phyloP scores from a whole-genome alignment of 2,329 filamentous ascomycete genomes.

The Pyrenophora seminiperda region DNA sequence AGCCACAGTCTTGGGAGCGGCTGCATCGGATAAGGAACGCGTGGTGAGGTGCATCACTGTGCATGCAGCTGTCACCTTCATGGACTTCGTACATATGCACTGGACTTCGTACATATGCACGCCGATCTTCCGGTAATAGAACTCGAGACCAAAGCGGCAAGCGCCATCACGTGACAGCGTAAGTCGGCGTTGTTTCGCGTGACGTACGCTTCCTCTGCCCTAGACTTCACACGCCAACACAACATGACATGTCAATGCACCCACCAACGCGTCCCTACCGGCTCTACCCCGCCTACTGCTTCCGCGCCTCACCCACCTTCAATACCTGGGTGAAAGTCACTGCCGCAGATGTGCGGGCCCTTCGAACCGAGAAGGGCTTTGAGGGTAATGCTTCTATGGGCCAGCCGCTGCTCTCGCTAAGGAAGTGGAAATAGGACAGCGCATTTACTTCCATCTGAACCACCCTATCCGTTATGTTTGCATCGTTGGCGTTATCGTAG shows the following conservation, averaged over 20 bases:
- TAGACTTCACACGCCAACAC: conserved; percentile 20
- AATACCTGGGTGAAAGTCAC: conserved; percentile 67
- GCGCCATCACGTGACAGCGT: conserved; percentile 12
- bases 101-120: conserved; percentile 21
- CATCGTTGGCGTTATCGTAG: conserved; percentile 53
- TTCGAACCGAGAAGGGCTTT: conserved; percentile 56
- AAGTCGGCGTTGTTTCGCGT: conserved; percentile 12
- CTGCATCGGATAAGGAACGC: conserved; percentile 31
- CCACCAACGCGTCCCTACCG: conserved; percentile 30
- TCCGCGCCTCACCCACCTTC: conserved; percentile 64
- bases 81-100: too few relatives aligned
- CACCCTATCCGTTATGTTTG: conserved; percentile 57
- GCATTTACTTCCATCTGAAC: conserved; percentile 62
- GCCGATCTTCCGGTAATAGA: conserved; percentile 26
- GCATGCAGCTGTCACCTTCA: conserved; percentile 14
- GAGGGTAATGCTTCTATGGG: conserved; percentile 50
- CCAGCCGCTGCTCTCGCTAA: not conserved
- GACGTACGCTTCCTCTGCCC: conserved; percentile 22
- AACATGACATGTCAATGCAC: conserved; percentile 41
- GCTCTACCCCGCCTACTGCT: conserved; percentile 65
- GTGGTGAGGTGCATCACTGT: conserved; percentile 18
- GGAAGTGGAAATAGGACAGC: conserved; percentile 52
- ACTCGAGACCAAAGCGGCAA: conserved; percentile 1
- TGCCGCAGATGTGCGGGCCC: conserved; percentile 59
- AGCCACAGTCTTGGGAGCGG: conserved; percentile 29